These are phyloP conservation scores for Endocalyx cinctus DNA, from an alignment of 2,329 filamentous ascomycete genomes.

Conservation along the genomic window DNA sequence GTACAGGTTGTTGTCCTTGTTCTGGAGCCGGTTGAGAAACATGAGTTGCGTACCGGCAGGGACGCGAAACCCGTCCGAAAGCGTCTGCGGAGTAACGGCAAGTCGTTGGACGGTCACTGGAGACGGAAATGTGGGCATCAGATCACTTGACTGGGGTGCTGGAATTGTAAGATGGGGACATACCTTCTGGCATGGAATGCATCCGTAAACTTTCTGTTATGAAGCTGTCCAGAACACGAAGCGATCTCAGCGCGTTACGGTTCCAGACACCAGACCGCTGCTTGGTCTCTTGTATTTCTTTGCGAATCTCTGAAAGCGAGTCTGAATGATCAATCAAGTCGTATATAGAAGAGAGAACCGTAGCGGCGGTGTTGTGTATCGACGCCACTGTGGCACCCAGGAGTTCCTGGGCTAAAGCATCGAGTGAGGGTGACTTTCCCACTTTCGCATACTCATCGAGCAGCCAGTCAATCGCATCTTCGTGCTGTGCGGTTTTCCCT, in stretches of 20 bases:
- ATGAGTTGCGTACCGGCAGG: constrained; percentile 1
- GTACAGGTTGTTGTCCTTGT: neutral
- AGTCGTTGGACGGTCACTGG: constrained; percentile 3
- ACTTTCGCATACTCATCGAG: neutral
- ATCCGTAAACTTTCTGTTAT: neutral
- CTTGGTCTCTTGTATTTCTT: neutral
- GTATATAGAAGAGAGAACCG: neutral
- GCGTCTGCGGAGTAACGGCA: neutral
- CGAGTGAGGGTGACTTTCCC: neutral
- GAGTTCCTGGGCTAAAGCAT: neutral
- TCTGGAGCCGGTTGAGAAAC: neutral
- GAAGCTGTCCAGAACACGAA: neutral
- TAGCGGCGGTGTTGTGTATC: neutral
- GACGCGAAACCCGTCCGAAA: constrained; percentile 2
- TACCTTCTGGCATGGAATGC: neutral
- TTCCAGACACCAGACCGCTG: neutral
- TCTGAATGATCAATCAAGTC: neutral
- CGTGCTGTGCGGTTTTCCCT: neutral
- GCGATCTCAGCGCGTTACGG: neutral
- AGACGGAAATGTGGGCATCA: too few relatives aligned
- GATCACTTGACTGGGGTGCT: too few relatives aligned
- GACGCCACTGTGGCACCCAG: neutral
- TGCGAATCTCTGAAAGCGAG: neutral
- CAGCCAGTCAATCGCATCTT: constrained; percentile 2
- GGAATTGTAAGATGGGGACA: neutral